These are phyloP conservation scores for Quercus phellos DNA, from an alignment of 331 rosid genomes.

Conservation along the genomic window DNA sequence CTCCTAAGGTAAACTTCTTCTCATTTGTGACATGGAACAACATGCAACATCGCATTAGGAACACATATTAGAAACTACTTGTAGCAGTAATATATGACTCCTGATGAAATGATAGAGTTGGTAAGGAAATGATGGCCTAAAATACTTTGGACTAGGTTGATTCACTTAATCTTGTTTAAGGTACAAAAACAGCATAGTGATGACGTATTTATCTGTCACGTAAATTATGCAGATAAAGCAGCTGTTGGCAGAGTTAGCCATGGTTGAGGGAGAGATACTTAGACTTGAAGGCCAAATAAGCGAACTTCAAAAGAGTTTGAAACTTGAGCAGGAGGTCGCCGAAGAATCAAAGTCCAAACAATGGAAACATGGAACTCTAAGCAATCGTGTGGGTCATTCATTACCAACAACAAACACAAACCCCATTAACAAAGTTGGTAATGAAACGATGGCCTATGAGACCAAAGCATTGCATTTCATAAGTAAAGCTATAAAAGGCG, in stretches of 20 bases:
- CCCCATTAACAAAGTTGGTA: slow-evolving; percentile 38
- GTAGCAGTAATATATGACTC: not conserved
- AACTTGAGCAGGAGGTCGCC: slow-evolving; percentile 48
- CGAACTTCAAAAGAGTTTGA: slow-evolving; percentile 57
- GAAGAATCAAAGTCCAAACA: slow-evolving; percentile 44
- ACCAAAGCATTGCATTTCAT: slow-evolving; percentile 87
- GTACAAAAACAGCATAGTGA: not conserved
- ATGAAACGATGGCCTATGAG: slow-evolving; percentile 61
- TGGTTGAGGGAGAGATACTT: slow-evolving; percentile 72
- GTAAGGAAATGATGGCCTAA: too few species aligned
- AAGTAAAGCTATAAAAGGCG: slow-evolving; percentile 88
- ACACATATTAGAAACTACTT: not conserved
- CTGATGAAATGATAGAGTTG: not conserved
- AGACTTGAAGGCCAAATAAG: slow-evolving; percentile 70
- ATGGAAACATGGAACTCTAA: slow-evolving; percentile 32
- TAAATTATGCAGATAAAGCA: slow-evolving; percentile 56
- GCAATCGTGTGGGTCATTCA: slow-evolving; percentile 13
- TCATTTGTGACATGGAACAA: not conserved
- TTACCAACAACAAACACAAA: slow-evolving; percentile 26
- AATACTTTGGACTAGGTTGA: too few species aligned
- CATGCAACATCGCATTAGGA: not conserved
- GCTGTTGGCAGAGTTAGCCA: slow-evolving; percentile 56
- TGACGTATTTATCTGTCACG: not conserved
- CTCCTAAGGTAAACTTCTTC: slow-evolving; percentile 61
- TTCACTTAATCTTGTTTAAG: not conserved